Evolutionary conservation across 345 rosid species (phyloP), one percentile per base, ranked within the genome.

Genomic region (Populus euphratica): DNA sequence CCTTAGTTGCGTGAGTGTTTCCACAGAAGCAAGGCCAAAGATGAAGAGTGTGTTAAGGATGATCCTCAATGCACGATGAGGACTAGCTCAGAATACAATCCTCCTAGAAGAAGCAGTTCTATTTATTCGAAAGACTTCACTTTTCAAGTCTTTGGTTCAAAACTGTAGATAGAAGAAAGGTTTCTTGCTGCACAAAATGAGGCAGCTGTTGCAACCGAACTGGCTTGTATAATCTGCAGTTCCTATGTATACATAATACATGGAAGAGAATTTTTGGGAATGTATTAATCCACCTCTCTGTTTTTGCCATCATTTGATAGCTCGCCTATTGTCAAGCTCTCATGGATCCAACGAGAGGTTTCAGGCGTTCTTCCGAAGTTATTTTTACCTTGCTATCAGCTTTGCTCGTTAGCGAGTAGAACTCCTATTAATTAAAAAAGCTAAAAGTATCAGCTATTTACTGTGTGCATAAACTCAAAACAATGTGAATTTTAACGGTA

Each of bases 11-110:
- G 94, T 93, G 38, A 84, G 85, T 82, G 73, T 81, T 74, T 81
- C 92, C 23, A 90, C 93, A 0, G 92, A 87, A 39, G 86, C 88
- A 62, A 90, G 98, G 87, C 97, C 98, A 0, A 93, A 91, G 84
- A 91, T 93, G 94, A 93, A 89, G 82, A 89, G 89, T 47, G 97
- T 91, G 69, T 86, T 89, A 29, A 73, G 87, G 68, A 86, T 93
- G 98, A 88, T 94, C 79, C 81, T 87, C 70, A 85, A 84, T 75
- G 95, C 87, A 47, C 84, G 90, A 74, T 91, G 77, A 86, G 77
- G 39, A 29, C 17, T 38, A 21, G 50, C 76, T 36, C 16, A 4
- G 18, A 16, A 36, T 4, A 35, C 43, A 70, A 29, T 66, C 47
- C 69, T 18, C 29, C 20, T 36, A 14, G 31, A 54, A n/a, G 76